Evolutionary conservation across 129 eudicot genomes (phyloP).

Genomic region (Lactuca sativa): DNA sequence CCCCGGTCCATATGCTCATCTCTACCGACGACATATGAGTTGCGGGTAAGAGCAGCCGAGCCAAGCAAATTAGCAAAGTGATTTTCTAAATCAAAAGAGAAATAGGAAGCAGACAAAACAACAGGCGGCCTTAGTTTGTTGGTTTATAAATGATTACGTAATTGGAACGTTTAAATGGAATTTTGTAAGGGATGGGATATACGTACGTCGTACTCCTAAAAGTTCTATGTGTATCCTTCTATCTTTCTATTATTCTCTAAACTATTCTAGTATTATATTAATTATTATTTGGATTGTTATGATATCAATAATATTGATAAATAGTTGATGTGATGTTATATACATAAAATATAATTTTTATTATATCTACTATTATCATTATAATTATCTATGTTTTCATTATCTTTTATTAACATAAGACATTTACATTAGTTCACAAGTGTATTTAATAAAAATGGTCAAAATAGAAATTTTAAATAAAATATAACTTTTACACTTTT

Average conservation of each 20-base stretch:
- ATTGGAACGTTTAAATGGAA: conserved; percentile 38
- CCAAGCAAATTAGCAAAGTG: conserved; percentile 1
- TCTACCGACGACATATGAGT: neutral
- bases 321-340: neutral
- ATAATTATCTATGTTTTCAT: too few species aligned
- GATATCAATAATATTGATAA: neutral
- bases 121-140: conserved; percentile 42
- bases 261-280: too few species aligned
- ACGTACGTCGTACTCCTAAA: neutral
- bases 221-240: neutral
- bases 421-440: too few species aligned
- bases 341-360: too few species aligned
- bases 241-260: neutral
- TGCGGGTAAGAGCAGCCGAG: neutral
- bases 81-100: conserved; percentile 18
- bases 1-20: too few species aligned
- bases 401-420: too few species aligned
- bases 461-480: too few species aligned
- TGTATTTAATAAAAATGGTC: too few species aligned
- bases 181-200: neutral
- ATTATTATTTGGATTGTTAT: neutral
- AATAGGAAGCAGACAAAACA: conserved; percentile 38
- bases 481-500: too few species aligned
- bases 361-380: neutral
- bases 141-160: conserved; percentile 42